Conservation (phyloP, 1,284 basidiomycete species). For the Sporisorium graminicola region DNA sequence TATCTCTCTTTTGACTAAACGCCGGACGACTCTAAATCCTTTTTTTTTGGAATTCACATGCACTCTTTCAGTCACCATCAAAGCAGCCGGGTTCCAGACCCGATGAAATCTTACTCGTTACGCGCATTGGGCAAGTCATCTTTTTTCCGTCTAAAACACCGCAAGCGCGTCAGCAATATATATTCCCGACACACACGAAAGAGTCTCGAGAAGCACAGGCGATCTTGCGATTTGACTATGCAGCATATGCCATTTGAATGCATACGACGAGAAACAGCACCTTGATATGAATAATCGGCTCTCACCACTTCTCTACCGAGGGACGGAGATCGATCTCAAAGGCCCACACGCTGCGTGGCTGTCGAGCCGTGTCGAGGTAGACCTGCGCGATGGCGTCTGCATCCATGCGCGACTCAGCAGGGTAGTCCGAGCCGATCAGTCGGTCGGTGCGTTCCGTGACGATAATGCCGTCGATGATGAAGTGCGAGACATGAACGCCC, state of each 20-base stretch:
- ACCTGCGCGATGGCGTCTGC: slow-evolving; percentile 54
- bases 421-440: slow-evolving; percentile 30
- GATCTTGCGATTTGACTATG: not conserved
- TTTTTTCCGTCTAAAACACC: not conserved
- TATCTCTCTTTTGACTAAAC: not conserved
- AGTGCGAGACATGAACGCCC: slow-evolving; percentile 51
- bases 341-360: slow-evolving; percentile 49
- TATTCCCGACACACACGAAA: not conserved
- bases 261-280: not conserved
- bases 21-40: not conserved
- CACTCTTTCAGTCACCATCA: not conserved
- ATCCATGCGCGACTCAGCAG: slow-evolving; percentile 44
- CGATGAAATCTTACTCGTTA: not conserved
- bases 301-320: slow-evolving; percentile 41
- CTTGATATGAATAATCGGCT: no score
- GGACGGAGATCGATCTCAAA: slow-evolving; percentile 49
- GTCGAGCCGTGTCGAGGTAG: slow-evolving; percentile 44
- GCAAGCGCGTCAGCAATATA: not conserved
- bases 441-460: slow-evolving; percentile 42
- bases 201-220: not conserved
- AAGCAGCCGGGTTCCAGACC: not conserved
- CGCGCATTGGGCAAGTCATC: slow-evolving; percentile 11
- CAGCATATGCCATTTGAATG: not conserved
- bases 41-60: not conserved
- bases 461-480: slow-evolving; percentile 54